Evolutionary conservation across 1,284 basidiomycete genomes (phyloP), one percentile per base, ranked within the genome.

Genomic region (Lignosus rhinocerotis): DNA sequence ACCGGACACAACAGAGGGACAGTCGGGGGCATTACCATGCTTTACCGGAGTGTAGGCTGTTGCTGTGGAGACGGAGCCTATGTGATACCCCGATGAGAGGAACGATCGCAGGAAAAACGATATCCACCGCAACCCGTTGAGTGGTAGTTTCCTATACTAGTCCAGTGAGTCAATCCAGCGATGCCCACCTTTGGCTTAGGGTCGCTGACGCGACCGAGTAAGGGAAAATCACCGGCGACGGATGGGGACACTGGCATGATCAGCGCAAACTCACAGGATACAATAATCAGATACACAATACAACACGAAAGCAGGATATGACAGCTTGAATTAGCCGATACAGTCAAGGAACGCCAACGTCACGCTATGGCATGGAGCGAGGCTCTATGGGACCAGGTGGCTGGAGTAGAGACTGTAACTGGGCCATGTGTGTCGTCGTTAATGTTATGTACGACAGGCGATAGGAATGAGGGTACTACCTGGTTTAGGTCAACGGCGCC

Each of bases 371-470:
- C n/a, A 55, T 32, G 1, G 51, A 32, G 6, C 59, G 59, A 21
- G 59, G 52, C 21, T 63, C 59, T 39, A 61, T 59, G 14, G 56
- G 48, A 2, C 59, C 59, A 6, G 59, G 57, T 2, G 62, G 59
- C 16, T 63, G 59, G 2, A 63, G 62, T 17, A 63, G 31, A 4
- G 62, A 59, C 44, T 63, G 62, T 1, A 63, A 54, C 62, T 63
- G 14, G 2, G 6, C 11, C 11, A 32, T 12, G n/a, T 39, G 12
- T 12, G 9, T 5, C 16, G 3, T 6, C n/a, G 14, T 38, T 16
- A 44, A 7, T 34, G 10, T 8, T 25, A 2, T 11, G 42, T 7
- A 44, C 11, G 6, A 17, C 8, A 6, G 7, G 6, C 17, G 14
- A 17, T 17, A 7, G 14, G 14, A 11, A 12, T 2, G n/a, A 6